These are phyloP conservation scores for Rhizopogon salebrosus DNA, from an alignment of 768 basidiomycete genomes.

Conservation along the genomic window DNA sequence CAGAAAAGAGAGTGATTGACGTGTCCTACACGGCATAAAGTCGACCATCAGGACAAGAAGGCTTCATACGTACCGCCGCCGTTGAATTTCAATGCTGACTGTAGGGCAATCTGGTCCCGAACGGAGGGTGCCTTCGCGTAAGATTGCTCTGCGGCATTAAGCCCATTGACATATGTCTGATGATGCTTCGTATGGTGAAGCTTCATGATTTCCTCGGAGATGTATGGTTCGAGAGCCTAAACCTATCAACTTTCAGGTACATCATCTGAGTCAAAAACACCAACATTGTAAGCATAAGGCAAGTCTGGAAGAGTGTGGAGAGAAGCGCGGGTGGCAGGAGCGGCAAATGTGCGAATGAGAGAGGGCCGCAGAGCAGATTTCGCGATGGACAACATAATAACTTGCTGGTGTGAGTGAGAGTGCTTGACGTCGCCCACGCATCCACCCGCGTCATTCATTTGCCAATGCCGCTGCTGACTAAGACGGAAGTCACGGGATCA, in stretches of 20 bases:
- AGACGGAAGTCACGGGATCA: too few relatives aligned
- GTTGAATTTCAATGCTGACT: constrained; percentile 93
- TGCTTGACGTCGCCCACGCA: not conserved
- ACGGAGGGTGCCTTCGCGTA: constrained; percentile 61
- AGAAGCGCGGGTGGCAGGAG: constrained; percentile 35
- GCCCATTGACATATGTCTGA: constrained; percentile 88
- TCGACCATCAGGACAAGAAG: not conserved
- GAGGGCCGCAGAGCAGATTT: constrained; percentile 39
- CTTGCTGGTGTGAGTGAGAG: constrained; percentile 1
- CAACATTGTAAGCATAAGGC: constrained; percentile 76
- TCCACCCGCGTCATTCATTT: not conserved
- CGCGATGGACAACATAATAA: constrained; percentile 46
- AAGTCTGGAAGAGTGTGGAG: constrained; percentile 75
- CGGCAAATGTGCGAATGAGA: constrained; percentile 40
- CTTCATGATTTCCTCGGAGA: constrained; percentile 90
- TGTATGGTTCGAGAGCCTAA: constrained; percentile 87
- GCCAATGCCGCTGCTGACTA: not conserved
- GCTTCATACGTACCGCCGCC: constrained; percentile 64
- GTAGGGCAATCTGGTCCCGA: constrained; percentile 77
- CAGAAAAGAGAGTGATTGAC: constrained; percentile 97
- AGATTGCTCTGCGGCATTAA: constrained; percentile 90
- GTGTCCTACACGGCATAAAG: constrained; percentile 49
- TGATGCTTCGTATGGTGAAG: constrained; percentile 92
- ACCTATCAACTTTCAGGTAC: not conserved
- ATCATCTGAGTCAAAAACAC: constrained; percentile 14